Conservation (phyloP, 208 protist genomes). For the Porcisia deanei region DNA sequence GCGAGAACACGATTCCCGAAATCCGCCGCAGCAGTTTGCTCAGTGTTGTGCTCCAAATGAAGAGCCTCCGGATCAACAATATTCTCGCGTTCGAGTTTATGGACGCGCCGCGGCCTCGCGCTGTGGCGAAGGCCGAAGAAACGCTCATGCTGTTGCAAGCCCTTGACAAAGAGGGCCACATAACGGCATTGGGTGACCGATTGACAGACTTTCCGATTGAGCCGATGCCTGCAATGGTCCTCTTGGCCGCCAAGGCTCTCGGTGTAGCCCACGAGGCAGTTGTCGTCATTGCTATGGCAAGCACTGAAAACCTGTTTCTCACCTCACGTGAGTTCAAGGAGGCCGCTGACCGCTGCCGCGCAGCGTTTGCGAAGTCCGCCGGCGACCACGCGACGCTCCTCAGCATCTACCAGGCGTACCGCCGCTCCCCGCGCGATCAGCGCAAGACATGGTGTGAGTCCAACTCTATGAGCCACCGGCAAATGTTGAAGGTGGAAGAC, state of each 20-base stretch:
- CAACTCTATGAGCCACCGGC: constrained; percentile 74
- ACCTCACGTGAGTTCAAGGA: constrained; percentile 75
- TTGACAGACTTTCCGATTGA: constrained; percentile 99
- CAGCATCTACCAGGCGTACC: constrained; percentile 80
- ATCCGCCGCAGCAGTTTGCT: constrained; percentile 98
- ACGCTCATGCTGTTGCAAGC: constrained; percentile 94
- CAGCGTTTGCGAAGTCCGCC: constrained; percentile 68
- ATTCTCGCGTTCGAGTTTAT: constrained; percentile 99
- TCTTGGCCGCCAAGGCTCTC: constrained; percentile 94
- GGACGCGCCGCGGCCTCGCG: constrained; percentile 94
- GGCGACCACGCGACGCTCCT: constrained; percentile 91
- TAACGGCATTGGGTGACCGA: constrained; percentile 91
- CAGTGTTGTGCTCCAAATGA: constrained; percentile 97
- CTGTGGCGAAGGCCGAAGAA: constrained; percentile 93
- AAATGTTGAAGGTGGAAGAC: constrained; percentile 89
- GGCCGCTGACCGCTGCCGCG: constrained; percentile 72
- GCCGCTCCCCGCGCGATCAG: constrained; percentile 61
- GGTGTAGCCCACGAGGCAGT: constrained; percentile 95
- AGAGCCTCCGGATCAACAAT: constrained; percentile 96
- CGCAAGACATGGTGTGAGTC: constrained; percentile 82
- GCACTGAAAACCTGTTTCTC: constrained; percentile 84
- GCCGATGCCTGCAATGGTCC: constrained; percentile 96
- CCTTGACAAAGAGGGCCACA: constrained; percentile 84
- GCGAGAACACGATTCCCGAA: constrained; percentile 96
- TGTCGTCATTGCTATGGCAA: constrained; percentile 94